Percentiles rank a stretch among this genome's conserved stretches.
Evolutionary conservation across 2,329 filamentous ascomycete species (phyloP).

Genomic region (Sphaerulina populicola): DNA sequence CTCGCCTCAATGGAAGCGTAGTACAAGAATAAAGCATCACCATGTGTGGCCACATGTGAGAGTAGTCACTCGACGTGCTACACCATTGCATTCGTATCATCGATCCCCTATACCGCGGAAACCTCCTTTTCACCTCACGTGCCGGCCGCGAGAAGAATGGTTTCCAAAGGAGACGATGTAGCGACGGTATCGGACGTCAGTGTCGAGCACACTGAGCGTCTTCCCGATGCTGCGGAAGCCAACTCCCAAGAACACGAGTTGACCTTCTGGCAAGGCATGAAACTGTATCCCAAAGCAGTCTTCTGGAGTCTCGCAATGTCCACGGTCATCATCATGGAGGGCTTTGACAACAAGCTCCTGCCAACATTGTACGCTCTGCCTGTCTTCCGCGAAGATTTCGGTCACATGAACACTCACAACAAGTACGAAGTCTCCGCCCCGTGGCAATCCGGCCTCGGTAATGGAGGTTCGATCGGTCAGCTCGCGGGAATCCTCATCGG

Average conservation of each 20-base stretch:
- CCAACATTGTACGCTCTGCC: slow-evolving; percentile 30
- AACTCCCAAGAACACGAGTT: not conserved
- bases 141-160: no score
- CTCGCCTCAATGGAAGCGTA: no score
- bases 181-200: no score
- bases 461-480: slow-evolving; percentile 45
- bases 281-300: slow-evolving; percentile 3
- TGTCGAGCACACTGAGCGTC: no score
- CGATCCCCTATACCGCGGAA: no score
- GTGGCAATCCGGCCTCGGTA: slow-evolving; percentile 51
- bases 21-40: no score
- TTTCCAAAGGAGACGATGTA: no score
- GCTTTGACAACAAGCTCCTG: slow-evolving; percentile 44
- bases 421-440: slow-evolving; percentile 44
- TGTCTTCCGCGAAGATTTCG: slow-evolving; percentile 34
- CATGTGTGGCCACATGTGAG: no score
- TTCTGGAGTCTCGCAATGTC: slow-evolving; percentile 5
- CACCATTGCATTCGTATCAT: no score
- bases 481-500: slow-evolving; percentile 60
- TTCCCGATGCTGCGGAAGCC: not conserved
- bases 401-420: slow-evolving; percentile 18
- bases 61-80: no score
- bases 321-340: slow-evolving; percentile 44
- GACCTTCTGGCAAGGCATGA: not conserved
- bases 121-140: no score